These are phyloP conservation scores for Allium fistulosum DNA, from an alignment of 106 monocot species.

Conservation along the genomic window DNA sequence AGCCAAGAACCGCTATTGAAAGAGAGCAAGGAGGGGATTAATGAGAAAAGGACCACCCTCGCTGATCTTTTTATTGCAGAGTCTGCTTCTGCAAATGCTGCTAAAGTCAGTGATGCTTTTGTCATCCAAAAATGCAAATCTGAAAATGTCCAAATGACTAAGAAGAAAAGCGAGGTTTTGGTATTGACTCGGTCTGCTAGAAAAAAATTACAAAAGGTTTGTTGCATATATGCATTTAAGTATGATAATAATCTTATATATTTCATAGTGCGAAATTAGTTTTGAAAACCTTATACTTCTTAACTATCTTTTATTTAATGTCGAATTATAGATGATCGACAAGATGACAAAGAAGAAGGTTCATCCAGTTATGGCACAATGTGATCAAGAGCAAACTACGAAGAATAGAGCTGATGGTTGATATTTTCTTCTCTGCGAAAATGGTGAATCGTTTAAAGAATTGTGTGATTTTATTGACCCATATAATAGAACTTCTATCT, in stretches of 20 bases:
- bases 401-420: not conserved
- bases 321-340: conserved; percentile 1
- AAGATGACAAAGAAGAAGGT: conserved; percentile 22
- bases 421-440: no score
- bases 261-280: no score
- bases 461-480: no score
- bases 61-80: conserved; percentile 17
- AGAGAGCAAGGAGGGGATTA: conserved; percentile 14
- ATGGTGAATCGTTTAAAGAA: no score
- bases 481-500: no score
- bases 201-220: not conserved
- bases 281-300: no score
- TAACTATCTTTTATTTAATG: not conserved
- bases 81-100: not conserved
- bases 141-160: not conserved
- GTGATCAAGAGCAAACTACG: not conserved
- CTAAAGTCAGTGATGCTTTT: not conserved
- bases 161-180: not conserved
- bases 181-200: not conserved
- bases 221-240: not conserved
- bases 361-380: conserved; percentile 5
- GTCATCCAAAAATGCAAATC: not conserved
- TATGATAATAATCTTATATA: no score
- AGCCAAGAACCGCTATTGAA: conserved; percentile 14
- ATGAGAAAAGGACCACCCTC: conserved; percentile 17